These are phyloP conservation scores for Podaxis sp. DNA, from an alignment of 768 basidiomycete genomes.

Conservation along the genomic window DNA sequence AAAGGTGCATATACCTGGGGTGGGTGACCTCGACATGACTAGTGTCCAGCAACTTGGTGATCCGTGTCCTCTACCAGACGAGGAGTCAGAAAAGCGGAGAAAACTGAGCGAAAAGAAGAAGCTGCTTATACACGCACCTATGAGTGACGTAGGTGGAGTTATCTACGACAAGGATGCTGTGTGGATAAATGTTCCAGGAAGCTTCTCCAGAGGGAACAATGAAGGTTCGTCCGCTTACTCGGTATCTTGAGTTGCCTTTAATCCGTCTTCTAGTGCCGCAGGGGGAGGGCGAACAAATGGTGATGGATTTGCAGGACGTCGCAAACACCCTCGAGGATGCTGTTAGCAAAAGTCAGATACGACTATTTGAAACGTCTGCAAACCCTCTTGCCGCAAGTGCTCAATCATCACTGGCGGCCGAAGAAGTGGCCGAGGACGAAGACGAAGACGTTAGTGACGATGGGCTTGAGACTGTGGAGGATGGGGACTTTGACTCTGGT, in stretches of 20 bases:
- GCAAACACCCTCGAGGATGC: slow-evolving; percentile 76
- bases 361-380: slow-evolving; percentile 79
- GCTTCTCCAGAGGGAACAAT: slow-evolving; percentile 74
- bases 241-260: background rate
- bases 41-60: slow-evolving; percentile 78
- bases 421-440: slow-evolving; percentile 21
- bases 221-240: slow-evolving; percentile 41
- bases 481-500: slow-evolving; percentile 24
- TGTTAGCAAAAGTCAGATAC: slow-evolving; percentile 77
- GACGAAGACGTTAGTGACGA: slow-evolving; percentile 18
- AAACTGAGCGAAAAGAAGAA: slow-evolving; percentile 96
- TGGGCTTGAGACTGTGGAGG: slow-evolving; percentile 28
- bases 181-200: slow-evolving; percentile 96
- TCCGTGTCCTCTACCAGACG: slow-evolving; percentile 91
- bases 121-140: slow-evolving; percentile 89
- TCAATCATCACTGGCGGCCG: slow-evolving; percentile 20
- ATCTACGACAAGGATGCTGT: slow-evolving; percentile 98
- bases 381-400: slow-evolving; percentile 53
- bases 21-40: slow-evolving; percentile 81
- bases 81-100: slow-evolving; percentile 84
- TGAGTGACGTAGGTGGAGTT: slow-evolving; percentile 97
- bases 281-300: slow-evolving; percentile 97
- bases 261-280: slow-evolving; percentile 48
- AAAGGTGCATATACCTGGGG: slow-evolving; percentile 91
- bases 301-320: slow-evolving; percentile 92